A percentile compares a stretch with the other conserved stretches of the same genome.
Evolutionary conservation across 345 rosid genomes (phyloP).

Genomic region (Sisymbrium irio): DNA sequence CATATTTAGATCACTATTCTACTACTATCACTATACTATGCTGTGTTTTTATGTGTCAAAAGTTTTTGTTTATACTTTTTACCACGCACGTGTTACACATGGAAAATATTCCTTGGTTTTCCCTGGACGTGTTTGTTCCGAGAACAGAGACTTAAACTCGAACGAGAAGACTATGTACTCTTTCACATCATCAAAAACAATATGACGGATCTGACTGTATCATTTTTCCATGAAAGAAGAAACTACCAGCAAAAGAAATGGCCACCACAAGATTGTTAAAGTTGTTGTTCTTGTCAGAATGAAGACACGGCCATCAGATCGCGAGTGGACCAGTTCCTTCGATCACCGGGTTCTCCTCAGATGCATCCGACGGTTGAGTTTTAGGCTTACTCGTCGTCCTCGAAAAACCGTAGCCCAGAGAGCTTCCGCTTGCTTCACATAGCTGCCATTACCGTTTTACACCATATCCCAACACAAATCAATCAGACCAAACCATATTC

Average conservation of each 20-base stretch:
- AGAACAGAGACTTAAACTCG: background rate
- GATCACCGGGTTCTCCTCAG: slow-evolving; percentile 62
- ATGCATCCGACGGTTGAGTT: slow-evolving; percentile 46
- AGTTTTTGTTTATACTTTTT: too few species aligned
- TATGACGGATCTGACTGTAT: background rate
- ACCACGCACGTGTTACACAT: background rate
- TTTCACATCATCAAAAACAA: background rate
- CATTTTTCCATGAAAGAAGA: background rate
- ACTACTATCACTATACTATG: too few species aligned
- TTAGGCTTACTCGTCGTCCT: slow-evolving; percentile 62
- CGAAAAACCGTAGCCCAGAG: slow-evolving; percentile 92
- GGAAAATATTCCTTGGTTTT: background rate
- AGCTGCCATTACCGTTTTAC: slow-evolving; percentile 48
- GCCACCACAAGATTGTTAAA: background rate
- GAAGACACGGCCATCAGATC: slow-evolving; percentile 39
- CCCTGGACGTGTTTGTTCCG: background rate
- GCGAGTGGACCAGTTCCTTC: slow-evolving; percentile 84
- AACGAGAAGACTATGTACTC: background rate
- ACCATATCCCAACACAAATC: background rate
- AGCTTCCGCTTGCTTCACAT: slow-evolving; percentile 82
- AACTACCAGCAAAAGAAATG: background rate
- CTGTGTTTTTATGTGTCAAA: too few species aligned
- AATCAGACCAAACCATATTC: background rate
- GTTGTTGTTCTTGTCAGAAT: background rate
- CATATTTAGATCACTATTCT: too few species aligned